These are phyloP conservation scores for Metschnikowia shivogae DNA, from an alignment of 805 yeast genomes.

Conservation along the genomic window DNA sequence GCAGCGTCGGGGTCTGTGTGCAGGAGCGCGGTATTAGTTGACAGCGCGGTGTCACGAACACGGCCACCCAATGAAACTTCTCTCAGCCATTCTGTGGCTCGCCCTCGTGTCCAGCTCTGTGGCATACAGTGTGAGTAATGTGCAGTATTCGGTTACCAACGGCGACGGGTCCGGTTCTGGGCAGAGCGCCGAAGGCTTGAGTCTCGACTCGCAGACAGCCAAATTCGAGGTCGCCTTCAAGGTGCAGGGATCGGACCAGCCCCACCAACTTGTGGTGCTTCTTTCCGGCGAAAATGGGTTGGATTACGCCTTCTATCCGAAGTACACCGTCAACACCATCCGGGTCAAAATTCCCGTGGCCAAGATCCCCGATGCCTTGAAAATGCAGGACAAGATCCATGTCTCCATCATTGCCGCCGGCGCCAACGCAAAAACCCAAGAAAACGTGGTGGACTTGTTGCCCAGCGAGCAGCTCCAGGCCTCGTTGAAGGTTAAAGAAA, in stretches of 20 bases:
- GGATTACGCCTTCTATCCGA: constrained; percentile 31
- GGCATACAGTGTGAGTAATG: constrained; percentile 30
- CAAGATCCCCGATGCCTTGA: constrained; percentile 35
- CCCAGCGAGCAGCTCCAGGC: constrained; percentile 26
- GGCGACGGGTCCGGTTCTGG: constrained; percentile 28
- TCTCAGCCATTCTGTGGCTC: constrained; percentile 16
- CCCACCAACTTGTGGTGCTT: constrained; percentile 34
- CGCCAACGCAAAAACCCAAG: constrained; percentile 12
- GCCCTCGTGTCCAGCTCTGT: constrained; percentile 19
- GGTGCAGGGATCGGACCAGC: constrained; percentile 23
- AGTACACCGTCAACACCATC: constrained; percentile 19
- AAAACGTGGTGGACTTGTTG: constrained; percentile 27
- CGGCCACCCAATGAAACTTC: constrained; percentile 19
- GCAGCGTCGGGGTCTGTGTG: too few species aligned
- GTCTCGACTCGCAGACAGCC: constrained; percentile 31
- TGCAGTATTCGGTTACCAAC: constrained; percentile 24
- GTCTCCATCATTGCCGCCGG: constrained; percentile 33
- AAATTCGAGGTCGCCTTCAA: constrained; percentile 26
- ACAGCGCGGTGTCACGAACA: too few species aligned
- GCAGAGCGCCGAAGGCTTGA: constrained; percentile 27
- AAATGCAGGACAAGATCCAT: constrained; percentile 27
- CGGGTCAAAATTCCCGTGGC: constrained; percentile 23
- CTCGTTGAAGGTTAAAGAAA: constrained; percentile 21
- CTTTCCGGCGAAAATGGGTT: constrained; percentile 29
- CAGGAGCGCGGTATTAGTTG: too few species aligned